These are phyloP conservation scores for Magnaporthales sp. DNA, from an alignment of 2,329 filamentous ascomycete genomes.

Conservation along the genomic window DNA sequence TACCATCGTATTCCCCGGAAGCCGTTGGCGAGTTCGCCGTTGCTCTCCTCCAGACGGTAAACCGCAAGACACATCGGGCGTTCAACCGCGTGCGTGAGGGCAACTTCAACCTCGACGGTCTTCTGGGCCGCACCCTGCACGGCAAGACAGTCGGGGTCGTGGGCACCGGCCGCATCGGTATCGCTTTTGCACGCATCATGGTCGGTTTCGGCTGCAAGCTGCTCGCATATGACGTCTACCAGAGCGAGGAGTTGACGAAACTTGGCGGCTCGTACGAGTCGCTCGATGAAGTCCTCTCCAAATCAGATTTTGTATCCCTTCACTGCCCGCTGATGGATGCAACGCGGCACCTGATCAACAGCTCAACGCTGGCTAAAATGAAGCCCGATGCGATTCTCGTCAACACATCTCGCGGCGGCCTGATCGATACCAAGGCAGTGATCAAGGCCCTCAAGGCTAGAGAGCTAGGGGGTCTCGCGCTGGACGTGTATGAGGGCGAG, in stretches of 20 bases:
- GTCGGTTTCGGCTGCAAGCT: conserved; percentile 56
- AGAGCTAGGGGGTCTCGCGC: conserved; percentile 51
- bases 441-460: conserved; percentile 51
- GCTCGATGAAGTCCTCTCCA: conserved; percentile 44
- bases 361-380: conserved; percentile 41
- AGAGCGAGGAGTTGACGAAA: conserved; percentile 34
- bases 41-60: conserved; percentile 58
- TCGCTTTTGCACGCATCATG: conserved; percentile 53
- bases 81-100: conserved; percentile 61
- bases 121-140: conserved; percentile 51
- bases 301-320: conserved; percentile 53
- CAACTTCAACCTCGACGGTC: conserved; percentile 57
- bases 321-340: conserved; percentile 56
- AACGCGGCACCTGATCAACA: conserved; percentile 54
- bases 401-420: conserved; percentile 59
- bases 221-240: conserved; percentile 52
- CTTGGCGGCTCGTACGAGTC: conserved; percentile 40
- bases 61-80: conserved; percentile 58
- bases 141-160: conserved; percentile 60
- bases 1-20: conserved; percentile 61
- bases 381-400: conserved; percentile 53
- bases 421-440: conserved; percentile 52
- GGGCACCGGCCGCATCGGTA: conserved; percentile 57
- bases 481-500: conserved; percentile 63
- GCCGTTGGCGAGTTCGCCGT: conserved; percentile 63